Base-by-base conservation (phyloP, 2,329 filamentous ascomycete genomes). In the Talaromyces pinophilus region DNA sequence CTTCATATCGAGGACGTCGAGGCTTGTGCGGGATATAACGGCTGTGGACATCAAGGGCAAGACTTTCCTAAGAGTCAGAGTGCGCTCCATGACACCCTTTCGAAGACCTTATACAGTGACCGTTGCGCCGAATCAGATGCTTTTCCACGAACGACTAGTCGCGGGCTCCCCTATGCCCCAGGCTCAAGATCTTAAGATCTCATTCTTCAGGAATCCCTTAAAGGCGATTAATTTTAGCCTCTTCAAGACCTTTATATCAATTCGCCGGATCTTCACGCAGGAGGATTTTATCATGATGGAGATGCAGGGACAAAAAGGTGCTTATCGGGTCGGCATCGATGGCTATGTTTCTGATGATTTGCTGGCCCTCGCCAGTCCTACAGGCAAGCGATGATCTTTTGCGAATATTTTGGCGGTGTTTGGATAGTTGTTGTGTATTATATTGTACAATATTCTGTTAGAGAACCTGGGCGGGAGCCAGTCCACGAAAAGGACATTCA, bases 1-100 rank as follows among this genome's bases (percentile, higher is more conserved):
- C 68, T 85, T 90, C 70, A 74, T 89, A 52, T 73, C 85, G 65
- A 84, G 86, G 72, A 86, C 88, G 6, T 76, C 81, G 30, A 82
- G 83, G 62, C 81, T 91, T 59, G 83, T 92, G 70, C 82, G 82
- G 63, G 78, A 77, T 48, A 87, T 91, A 72, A 84, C 83, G 35
- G 82, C 88, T 15, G 76, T 89, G 66, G 71, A 70, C 52, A 64
- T 69, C 33, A 69, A 76, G 25, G 74, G 73, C 13, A 71, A 75
- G 62, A 74, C 75, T 22, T 68, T 73, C 42, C 70, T 81, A 50
- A 72, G 71, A 28, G 78, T 81, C 62, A 70, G 70, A 6, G 76
- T 81, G 35, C 75, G 77, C 30, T 73, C 75, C 22, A 70, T 76
- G 68, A 61, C 77, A 19, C 78, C 79, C n/a, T 80, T 81, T 68